Conservation (phyloP, 305 asterid genomes). For the Striga hermonthica region DNA sequence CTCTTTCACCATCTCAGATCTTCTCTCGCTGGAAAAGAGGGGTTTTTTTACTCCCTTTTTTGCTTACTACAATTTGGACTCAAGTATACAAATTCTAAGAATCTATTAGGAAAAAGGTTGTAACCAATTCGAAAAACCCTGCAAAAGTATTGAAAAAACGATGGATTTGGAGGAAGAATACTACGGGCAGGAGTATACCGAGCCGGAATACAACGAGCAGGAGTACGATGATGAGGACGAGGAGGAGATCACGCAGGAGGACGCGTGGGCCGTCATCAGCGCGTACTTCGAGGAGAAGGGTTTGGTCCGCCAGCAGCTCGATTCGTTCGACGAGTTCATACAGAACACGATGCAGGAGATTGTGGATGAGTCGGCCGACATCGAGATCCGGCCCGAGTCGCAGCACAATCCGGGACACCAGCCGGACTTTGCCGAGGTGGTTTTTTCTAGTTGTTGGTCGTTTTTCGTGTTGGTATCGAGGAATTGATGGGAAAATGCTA, state of each 20-base stretch:
- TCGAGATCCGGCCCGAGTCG: constrained; percentile 95
- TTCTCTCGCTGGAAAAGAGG: too few relatives aligned
- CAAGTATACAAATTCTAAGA: background rate
- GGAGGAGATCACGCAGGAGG: constrained; percentile 91
- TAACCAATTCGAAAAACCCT: background rate
- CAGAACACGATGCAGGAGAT: constrained; percentile 98
- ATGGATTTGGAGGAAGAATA: constrained; percentile 81
- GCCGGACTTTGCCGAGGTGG: constrained; percentile 8
- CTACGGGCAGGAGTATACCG: constrained; percentile 41
- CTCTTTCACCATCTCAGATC: background rate
- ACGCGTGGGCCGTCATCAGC: constrained; percentile 97
- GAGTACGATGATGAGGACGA: constrained; percentile 52
- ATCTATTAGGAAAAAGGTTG: background rate
- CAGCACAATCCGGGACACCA: constrained; percentile 14
- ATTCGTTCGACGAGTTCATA: constrained; percentile 93
- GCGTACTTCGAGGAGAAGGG: constrained; percentile 97
- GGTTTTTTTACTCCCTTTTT: too few relatives aligned
- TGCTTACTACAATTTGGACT: too few relatives aligned
- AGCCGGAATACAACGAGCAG: constrained; percentile 42
- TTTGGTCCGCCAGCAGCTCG: constrained; percentile 88
- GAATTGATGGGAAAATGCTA: background rate
- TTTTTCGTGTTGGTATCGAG: background rate
- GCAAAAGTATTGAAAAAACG: background rate
- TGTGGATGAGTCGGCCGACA: constrained; percentile 88
- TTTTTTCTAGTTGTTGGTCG: background rate